Evolutionary conservation across 257 asterid species (phyloP), one percentile per base, ranked within the genome.

Genomic region (Primulina huaijiensis): DNA sequence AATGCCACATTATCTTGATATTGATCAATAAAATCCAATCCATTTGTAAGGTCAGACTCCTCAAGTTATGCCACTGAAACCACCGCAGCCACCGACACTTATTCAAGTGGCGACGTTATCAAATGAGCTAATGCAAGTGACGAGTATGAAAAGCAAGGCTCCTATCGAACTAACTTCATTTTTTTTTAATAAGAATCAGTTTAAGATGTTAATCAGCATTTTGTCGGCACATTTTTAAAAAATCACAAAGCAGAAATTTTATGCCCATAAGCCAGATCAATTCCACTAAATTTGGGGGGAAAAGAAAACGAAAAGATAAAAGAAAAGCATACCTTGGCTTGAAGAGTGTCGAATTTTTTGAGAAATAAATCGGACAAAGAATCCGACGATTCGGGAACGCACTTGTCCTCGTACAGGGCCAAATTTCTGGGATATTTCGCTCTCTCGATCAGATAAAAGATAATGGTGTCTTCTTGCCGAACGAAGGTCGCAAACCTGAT

Each of bases 381-480:
- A 57, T 74, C 80, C 1, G 82, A 8, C 21, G 77, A 59, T 1
- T 58, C 74, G 3, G 64, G 82, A 65, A 64, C 33, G 21, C 4
- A 7, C 27, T 17, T 25, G 9, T 64, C 64, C 16, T 77, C 76
- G 77, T 92, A 92, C 62, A 90, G 56, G 11, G 69, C 69, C 6
- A 89, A 60, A 76, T 76, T 83, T 0, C 61, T 50, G 0, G 88
- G 94, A 57, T 62, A 83, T 62, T 75, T 87, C 2, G 96, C 88
- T 78, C 98, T 87, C 81, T 90, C 97, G 0, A 90, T 84, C 21
- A 92, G 84, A 73, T 81, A 67, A 80, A 90, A 90, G 70, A 90
- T 74, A 21, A 92, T 88, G 64, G 89, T 84, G 61, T 92, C 98
- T 77, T 92, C 98, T 72, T 85, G 89, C 43, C 97, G 71, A 9